Evolutionary conservation across 768 basidiomycete genomes (phyloP).

Genomic region (Lactarius akahatsu): DNA sequence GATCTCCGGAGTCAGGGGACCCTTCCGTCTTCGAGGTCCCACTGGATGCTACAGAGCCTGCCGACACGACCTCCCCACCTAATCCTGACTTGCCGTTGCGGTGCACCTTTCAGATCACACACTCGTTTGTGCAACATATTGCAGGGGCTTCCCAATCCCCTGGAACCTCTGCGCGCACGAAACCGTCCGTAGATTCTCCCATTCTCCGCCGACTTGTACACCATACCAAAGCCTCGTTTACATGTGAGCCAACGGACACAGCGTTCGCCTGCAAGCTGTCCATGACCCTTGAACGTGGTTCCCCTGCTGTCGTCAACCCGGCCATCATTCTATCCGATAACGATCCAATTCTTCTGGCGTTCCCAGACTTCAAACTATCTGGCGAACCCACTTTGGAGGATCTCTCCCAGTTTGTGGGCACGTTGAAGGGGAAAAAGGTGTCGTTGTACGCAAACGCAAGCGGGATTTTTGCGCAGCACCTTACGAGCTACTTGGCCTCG

Average conservation of each 20-base stretch:
- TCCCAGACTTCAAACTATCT: slow-evolving; percentile 50
- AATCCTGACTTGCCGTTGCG: slow-evolving; percentile 43
- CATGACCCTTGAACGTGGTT: slow-evolving; percentile 62
- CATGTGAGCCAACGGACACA: slow-evolving; percentile 44
- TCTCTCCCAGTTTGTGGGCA: slow-evolving; percentile 75
- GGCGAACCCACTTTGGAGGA: slow-evolving; percentile 80
- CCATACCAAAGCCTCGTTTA: slow-evolving; percentile 53
- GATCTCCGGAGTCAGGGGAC: slow-evolving; percentile 11
- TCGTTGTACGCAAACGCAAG: slow-evolving; percentile 82
- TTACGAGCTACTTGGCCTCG: slow-evolving; percentile 88
- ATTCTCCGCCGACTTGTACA: slow-evolving; percentile 60
- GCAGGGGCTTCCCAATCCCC: background rate
- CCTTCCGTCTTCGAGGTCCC: slow-evolving; percentile 13
- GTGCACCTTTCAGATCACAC: slow-evolving; percentile 59
- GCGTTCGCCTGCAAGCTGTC: slow-evolving; percentile 59
- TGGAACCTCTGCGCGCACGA: slow-evolving; percentile 34
- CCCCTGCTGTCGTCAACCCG: slow-evolving; percentile 44
- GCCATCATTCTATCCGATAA: slow-evolving; percentile 43
- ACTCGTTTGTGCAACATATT: slow-evolving; percentile 41
- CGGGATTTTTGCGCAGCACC: slow-evolving; percentile 86
- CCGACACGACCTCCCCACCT: slow-evolving; percentile 22
- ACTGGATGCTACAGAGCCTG: slow-evolving; percentile 27
- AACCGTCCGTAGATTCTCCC: slow-evolving; percentile 47
- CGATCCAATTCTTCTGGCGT: slow-evolving; percentile 48
- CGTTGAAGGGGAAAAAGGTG: slow-evolving; percentile 78